Evolutionary conservation across 371 early-diverging fungal genomes (phyloP).

Genomic region (Mortierella sp.): DNA sequence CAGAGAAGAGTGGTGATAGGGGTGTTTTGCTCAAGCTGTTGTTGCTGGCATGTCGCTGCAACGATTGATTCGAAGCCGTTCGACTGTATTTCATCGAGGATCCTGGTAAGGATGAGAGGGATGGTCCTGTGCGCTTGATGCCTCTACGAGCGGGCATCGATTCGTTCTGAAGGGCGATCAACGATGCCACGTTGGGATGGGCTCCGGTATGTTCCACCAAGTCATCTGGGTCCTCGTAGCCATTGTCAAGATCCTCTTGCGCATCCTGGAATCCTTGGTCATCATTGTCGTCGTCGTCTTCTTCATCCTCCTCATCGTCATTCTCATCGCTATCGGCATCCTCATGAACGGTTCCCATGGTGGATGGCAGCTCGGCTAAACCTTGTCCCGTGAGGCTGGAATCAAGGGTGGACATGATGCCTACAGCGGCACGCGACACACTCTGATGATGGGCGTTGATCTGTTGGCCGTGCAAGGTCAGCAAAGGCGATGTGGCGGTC

Average conservation of each 20-base stretch:
- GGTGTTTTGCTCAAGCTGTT: too few relatives aligned
- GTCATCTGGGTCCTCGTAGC: constrained; percentile 19
- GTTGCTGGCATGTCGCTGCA: too few relatives aligned
- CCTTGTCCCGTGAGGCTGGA: constrained; percentile 12
- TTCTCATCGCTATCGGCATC: constrained; percentile 5
- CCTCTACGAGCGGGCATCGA: not conserved
- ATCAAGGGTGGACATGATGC: constrained; percentile 12
- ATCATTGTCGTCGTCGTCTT: constrained; percentile 13
- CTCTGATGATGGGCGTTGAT: constrained; percentile 7
- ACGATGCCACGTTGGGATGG: not conserved
- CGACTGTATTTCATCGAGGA: too few relatives aligned
- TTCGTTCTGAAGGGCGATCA: constrained; percentile 13
- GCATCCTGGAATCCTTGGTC: constrained; percentile 19
- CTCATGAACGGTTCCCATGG: not conserved
- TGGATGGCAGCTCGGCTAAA: constrained; percentile 4
- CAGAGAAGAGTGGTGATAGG: not conserved
- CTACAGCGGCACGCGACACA: constrained; percentile 6
- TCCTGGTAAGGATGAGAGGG: too few relatives aligned
- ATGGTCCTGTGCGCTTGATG: not conserved
- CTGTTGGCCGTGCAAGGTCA: not conserved
- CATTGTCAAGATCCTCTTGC: constrained; percentile 20
- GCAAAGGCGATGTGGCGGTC: not conserved
- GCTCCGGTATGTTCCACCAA: not conserved
- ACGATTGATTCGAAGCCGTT: too few relatives aligned
- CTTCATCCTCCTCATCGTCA: constrained; percentile 8